Evolutionary conservation across 1,284 basidiomycete genomes (phyloP), one percentile per base, ranked within the genome.

Genomic region (Mycosarcoma mackinlayi): DNA sequence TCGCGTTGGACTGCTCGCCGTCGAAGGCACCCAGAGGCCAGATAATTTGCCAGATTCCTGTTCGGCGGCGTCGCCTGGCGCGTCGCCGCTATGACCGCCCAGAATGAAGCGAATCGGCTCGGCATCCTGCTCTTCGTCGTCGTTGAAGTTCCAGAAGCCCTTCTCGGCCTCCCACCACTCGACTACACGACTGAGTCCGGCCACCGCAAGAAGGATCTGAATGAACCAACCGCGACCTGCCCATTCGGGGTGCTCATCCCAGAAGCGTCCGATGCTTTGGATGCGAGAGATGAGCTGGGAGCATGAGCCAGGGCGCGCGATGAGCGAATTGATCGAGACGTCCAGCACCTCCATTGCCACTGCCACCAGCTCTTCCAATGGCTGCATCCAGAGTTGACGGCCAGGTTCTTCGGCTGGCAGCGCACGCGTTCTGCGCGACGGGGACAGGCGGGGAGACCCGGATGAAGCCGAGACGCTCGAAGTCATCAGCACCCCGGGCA

Each of bases 81-180:
- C 48, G 0, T 70, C 63, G 35, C 47, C 62, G 16, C 53, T 34
- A 5, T 63, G 59, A 10, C 49, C 65, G 30, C 75, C 63, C 8
- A 77, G 58, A 24, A 70, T 67, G 67, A 78, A 78, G 40, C 64
- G 57, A 31, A 77, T 70, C 10, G 77, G 73, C 50, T 79, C 89
- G 7, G 63, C 69, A 60, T 86, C 84, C 45, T 74, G 68, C 37
- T 84, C 84, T 52, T 93, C 91, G 30, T 94, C 92, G 62, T 95
- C 93, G 80, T 94, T 92, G 80, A 98, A 98, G 79, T 97, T 97
- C 96, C 96, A 99, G 84, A 98, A 98, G 68, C 94, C 93, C 80
- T 95, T 95, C 85, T 98, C 96, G n/a, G 95, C 95, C 44, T 97
- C 93, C 95, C 95, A 99, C 96, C 96, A 99, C 80, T 98, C 96